phyloP scores from a whole-genome alignment of 1,284 basidiomycete species.

The Tetrapyrgos nigripes region DNA sequence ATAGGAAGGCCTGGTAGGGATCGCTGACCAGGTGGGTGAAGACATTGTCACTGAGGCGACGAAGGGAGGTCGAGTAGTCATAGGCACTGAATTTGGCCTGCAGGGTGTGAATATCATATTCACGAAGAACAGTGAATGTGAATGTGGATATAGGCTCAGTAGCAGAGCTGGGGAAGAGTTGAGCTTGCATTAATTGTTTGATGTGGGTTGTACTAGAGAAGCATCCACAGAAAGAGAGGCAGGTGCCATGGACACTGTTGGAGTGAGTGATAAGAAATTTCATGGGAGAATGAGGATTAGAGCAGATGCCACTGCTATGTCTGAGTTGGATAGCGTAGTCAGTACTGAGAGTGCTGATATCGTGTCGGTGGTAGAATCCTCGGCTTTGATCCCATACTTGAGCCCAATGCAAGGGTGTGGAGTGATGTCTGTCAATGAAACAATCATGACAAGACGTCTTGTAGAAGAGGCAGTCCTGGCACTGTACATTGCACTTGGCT shows the following conservation, averaged over 20 bases:
- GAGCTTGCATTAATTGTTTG: constrained; percentile 1
- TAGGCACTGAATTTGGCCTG: constrained; percentile 9
- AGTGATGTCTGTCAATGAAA: background rate
- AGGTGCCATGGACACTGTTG: constrained; percentile 9
- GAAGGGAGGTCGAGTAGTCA: constrained; percentile 2
- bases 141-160: constrained; percentile 5
- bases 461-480: background rate
- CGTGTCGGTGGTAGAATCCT: background rate
- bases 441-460: background rate
- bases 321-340: constrained; percentile 1
- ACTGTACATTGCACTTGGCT: background rate
- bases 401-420: constrained; percentile 6
- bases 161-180: constrained; percentile 7
- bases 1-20: constrained; percentile 26
- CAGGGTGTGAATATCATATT: constrained; percentile 7
- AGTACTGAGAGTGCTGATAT: background rate
- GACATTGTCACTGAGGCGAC: constrained; percentile 8
- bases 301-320: background rate
- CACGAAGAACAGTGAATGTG: constrained; percentile 2
- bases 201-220: background rate
- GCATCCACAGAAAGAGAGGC: constrained; percentile 6
- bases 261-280: background rate
- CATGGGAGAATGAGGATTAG: background rate
- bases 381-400: background rate
- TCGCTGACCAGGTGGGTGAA: constrained; percentile 19